Percentiles rank a stretch among this genome's conserved stretches.
These are phyloP conservation scores for Physcomitrium patens DNA, from an alignment of 225 moss, liverwort and hornwort species.

Conservation along the genomic window DNA sequence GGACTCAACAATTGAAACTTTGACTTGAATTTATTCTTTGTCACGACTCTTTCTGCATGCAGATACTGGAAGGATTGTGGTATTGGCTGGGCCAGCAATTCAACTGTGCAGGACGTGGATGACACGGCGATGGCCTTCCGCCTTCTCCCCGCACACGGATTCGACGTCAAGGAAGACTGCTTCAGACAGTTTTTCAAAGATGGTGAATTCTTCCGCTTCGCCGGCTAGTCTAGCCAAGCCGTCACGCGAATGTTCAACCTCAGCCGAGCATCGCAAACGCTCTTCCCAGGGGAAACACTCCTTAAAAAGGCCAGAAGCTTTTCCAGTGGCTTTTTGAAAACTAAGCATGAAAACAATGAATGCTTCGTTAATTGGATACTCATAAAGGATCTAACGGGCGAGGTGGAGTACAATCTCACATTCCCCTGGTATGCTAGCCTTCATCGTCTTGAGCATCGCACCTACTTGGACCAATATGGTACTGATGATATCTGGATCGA, in stretches of 20 bases:
- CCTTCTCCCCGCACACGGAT: too few relatives aligned
- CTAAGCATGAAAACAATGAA: constrained; percentile 44
- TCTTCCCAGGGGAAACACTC: constrained; percentile 63
- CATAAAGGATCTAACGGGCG: constrained; percentile 72
- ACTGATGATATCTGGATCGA: constrained; percentile 59
- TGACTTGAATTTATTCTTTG: too few relatives aligned
- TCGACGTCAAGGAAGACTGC: too few relatives aligned
- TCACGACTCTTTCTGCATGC: too few relatives aligned
- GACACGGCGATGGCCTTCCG: too few relatives aligned
- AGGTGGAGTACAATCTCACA: constrained; percentile 57
- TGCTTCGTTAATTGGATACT: constrained; percentile 84
- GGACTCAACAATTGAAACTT: too few relatives aligned
- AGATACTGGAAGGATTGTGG: too few relatives aligned
- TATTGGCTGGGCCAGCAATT: too few relatives aligned
- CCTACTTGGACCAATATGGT: constrained; percentile 54
- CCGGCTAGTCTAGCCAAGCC: too few relatives aligned
- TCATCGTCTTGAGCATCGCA: constrained; percentile 54
- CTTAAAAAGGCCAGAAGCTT: constrained; percentile 51
- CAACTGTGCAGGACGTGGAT: too few relatives aligned
- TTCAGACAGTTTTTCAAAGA: too few relatives aligned
- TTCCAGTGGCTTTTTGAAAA: constrained; percentile 46
- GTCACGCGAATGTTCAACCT: constrained; percentile 80
- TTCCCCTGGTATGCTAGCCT: constrained; percentile 55
- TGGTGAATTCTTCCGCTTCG: too few relatives aligned
- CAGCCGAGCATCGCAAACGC: constrained; percentile 59